A percentile compares a stretch with the other conserved stretches of the same genome.
Conservation (phyloP, 805 yeast species). For the Myxozyma kluyveri region DNA sequence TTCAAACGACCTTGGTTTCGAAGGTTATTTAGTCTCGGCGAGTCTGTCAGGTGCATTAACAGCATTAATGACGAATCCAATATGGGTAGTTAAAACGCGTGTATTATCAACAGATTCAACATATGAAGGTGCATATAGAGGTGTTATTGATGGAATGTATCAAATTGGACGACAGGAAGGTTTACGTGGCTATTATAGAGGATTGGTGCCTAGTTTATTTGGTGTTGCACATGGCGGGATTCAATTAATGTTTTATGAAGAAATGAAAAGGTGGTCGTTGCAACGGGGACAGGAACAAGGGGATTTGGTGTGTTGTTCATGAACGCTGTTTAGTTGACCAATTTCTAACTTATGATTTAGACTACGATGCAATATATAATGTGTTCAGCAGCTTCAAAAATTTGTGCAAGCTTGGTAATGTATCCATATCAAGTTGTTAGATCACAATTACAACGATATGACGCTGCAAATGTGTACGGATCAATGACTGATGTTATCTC, state of each 20-base stretch:
- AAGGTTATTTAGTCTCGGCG: conserved; percentile 54
- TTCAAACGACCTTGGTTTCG: conserved; percentile 41
- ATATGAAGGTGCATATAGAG: conserved; percentile 53
- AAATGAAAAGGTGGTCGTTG: conserved; percentile 48
- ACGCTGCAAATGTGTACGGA: conserved; percentile 35
- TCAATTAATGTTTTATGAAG: conserved; percentile 83
- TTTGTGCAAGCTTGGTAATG: conserved; percentile 60
- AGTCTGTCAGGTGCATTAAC: conserved; percentile 73
- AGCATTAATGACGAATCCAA: conserved; percentile 78
- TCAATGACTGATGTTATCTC: conserved; percentile 39
- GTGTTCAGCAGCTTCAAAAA: conserved; percentile 67
- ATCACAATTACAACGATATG: conserved; percentile 65
- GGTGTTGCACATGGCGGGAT: conserved; percentile 88
- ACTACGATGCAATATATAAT: conserved; percentile 57
- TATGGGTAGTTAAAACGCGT: conserved; percentile 93
- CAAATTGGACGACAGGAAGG: conserved; percentile 58
- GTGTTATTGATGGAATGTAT: conserved; percentile 54
- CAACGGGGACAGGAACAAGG: neutral
- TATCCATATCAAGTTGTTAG: conserved; percentile 85
- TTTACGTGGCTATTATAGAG: conserved; percentile 62
- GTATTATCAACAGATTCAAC: conserved; percentile 46
- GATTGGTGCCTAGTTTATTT: conserved; percentile 68
- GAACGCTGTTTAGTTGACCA: neutral
- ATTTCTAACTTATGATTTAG: conserved; percentile 2
- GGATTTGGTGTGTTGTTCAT: conserved; percentile 4